Evolutionary conservation across 176 grass and related monocot species (phyloP), one percentile per base, ranked within the genome.

Genomic region (Lolium perenne): DNA sequence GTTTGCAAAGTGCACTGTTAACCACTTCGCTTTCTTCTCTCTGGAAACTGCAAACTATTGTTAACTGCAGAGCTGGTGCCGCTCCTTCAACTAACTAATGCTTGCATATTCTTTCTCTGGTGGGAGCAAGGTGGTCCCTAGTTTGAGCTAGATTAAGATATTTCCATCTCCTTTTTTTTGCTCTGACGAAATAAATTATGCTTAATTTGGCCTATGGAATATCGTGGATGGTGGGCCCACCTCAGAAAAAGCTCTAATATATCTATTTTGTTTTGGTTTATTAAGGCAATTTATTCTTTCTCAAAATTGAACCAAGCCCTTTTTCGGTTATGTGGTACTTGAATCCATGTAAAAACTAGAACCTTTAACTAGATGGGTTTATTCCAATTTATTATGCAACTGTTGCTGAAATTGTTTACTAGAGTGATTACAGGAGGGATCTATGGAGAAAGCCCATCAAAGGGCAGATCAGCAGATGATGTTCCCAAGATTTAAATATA

Each of bases 21-120:
- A 79, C 38, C 57, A 53, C 67, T 79, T 50, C 62, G 65, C 43
- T 46, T 77, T 55, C 22, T 50, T 43, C 10, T 17, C 26, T 80
- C 75, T 84, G 67, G 76, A 79, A 57, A 65, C 66, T 26, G 67
- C 23, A 65, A 90, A 73, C 14, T 12, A 75, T 91, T 79, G 77
- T 84, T 88, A 56, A 85, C 67, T 80, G 75, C 25, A 26, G 35
- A 69, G 59, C 15, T 84, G 63, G 55, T 87, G 89, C 25, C 84
- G 68, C 26, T 68, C 26, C 67, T 77, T 83, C 83, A 79, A 78
- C 76, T 87, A 87, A 69, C 85, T 85, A 61, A 80, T 60, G 80
- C n/a, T 80, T 49, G 12, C 18, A 63, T 45, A 29, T 25, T 50
- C 10, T 50, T 50, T 50, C 13, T 50, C 11, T 50, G 48, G 11